Base-by-base conservation (phyloP, 495 filamentous ascomycete genomes). In the Penicillium antarcticum region DNA sequence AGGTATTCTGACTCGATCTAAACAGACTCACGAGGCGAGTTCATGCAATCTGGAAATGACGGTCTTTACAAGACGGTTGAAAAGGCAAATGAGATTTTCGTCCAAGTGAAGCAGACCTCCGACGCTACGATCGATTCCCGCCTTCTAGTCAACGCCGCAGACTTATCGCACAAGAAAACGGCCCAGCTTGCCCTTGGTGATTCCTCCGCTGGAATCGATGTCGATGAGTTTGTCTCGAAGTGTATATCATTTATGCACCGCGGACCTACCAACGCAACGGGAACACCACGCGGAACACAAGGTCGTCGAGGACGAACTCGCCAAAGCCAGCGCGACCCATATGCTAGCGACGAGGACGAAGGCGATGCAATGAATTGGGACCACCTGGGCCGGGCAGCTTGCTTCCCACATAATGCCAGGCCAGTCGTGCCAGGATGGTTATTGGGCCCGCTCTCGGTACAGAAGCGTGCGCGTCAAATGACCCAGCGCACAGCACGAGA, bases 211-310 rank as follows among this genome's bases (percentile, higher is more conserved):
- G 88, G 91, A 3, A 73, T 98, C 19, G 95, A 98, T 58, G 79
- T 95, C 0, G 92, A 97, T 55, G 89, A 96, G 53, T 97, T 97
- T 60, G 86, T 97, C 8, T 88, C 88, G 0, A 96, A 95, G 65
- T 92, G 87, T 63, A 88, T 95, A 40, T 80, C 78, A 1, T 97
- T 86, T 63, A 98, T 98, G 95, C 80, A 82, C 12, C 69, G 76
- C 10, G 85, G 83, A 29, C 70, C 61, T 2, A 62, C 48, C 38
- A 58, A 61, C 31, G 55, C 61, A 18, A 53, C 63, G 16, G 42
- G 48, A 2, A 26, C 48, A 14, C 16, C 49, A 2, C 61, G 31
- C 17, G 61, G 55, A 26, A 67, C 65, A n/a, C 70, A 69, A 29
- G 65, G 59, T 32, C 70, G 62, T 26, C 67, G 66, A 50, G 57